Percentiles rank a stretch among this genome's conserved stretches.
Conservation (phyloP, 139 green algal genomes). For the Astrephomene gubernaculifera region DNA sequence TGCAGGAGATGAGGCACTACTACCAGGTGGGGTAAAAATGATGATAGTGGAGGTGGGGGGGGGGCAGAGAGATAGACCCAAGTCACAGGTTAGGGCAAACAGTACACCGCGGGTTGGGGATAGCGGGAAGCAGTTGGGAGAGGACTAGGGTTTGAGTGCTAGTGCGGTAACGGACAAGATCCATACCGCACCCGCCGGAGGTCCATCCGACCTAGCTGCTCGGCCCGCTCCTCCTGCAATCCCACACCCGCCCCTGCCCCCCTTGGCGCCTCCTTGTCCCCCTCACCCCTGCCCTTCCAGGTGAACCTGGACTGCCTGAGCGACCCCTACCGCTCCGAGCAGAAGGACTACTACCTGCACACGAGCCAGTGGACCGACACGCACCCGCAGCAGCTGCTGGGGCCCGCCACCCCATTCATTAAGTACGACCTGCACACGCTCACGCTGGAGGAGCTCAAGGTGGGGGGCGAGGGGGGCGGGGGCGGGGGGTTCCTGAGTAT, state of each 20-base stretch:
- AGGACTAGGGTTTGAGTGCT: too few relatives aligned
- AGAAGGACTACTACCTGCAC: conserved; percentile 87
- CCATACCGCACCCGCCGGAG: too few relatives aligned
- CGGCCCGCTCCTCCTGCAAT: background rate
- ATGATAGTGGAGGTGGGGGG: too few relatives aligned
- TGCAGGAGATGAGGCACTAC: conserved; percentile 83
- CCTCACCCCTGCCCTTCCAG: conserved; percentile 1
- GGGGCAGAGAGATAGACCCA: too few relatives aligned
- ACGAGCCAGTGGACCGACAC: conserved; percentile 89
- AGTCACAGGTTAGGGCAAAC: too few relatives aligned
- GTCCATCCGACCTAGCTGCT: too few relatives aligned
- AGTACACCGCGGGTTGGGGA: too few relatives aligned
- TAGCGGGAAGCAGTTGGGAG: too few relatives aligned
- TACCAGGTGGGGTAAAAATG: conserved; percentile 91
- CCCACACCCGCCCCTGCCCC: background rate
- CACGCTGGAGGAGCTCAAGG: conserved; percentile 86
- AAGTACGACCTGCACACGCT: conserved; percentile 89
- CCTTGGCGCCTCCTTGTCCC: background rate
- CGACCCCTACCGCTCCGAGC: conserved; percentile 73
- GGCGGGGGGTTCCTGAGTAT: background rate
- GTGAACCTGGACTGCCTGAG: conserved; percentile 79
- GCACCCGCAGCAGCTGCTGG: conserved; percentile 85
- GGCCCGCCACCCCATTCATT: conserved; percentile 78
- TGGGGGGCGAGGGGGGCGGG: conserved; percentile 21
- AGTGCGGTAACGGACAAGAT: too few relatives aligned